A percentile compares a stretch with the other conserved stretches of the same genome.
Evolutionary conservation across 1,139 yeast species (phyloP).

Genomic region (Suhomyces anneliseae): DNA sequence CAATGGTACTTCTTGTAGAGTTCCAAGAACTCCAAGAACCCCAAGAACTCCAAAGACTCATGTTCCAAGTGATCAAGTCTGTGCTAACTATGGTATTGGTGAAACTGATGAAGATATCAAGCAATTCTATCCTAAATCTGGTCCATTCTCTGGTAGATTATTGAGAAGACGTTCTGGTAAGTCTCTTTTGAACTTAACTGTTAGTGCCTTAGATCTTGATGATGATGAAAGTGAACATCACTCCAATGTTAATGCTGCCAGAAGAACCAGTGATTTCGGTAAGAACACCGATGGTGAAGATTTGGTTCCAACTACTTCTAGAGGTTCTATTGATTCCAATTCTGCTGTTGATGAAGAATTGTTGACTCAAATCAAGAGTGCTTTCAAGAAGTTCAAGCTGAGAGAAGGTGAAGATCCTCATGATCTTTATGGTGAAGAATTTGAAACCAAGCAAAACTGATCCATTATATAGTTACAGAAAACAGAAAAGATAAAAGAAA

Average conservation of each 20-base stretch:
- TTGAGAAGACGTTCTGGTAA: conserved; percentile 71
- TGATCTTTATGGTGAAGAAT: conserved; percentile 54
- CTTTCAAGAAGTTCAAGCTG: conserved; percentile 49
- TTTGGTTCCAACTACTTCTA: conserved; percentile 35
- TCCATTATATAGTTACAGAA: background rate
- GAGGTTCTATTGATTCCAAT: conserved; percentile 36
- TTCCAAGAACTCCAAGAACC: conserved; percentile 53
- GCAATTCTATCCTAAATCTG: conserved; percentile 42
- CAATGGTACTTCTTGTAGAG: conserved; percentile 69
- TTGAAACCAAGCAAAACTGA: conserved; percentile 43
- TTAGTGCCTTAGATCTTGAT: conserved; percentile 62
- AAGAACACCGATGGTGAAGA: conserved; percentile 24
- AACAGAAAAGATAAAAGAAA: too few relatives aligned
- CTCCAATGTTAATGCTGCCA: conserved; percentile 20
- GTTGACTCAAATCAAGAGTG: conserved; percentile 52
- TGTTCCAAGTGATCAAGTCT: conserved; percentile 7
- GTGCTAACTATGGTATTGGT: conserved; percentile 2
- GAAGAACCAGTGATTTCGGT: conserved; percentile 15
- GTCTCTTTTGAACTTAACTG: conserved; percentile 65
- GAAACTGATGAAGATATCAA: conserved; percentile 38
- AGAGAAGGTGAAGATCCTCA: conserved; percentile 39
- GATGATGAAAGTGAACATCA: conserved; percentile 51
- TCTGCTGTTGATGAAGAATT: conserved; percentile 40
- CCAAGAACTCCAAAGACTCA: conserved; percentile 37
- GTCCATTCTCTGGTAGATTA: conserved; percentile 57